Percentiles rank a stretch among this genome's conserved stretches.
These are phyloP conservation scores for Xerocomus amazonicus DNA, from an alignment of 1,284 basidiomycete species.

Conservation along the genomic window DNA sequence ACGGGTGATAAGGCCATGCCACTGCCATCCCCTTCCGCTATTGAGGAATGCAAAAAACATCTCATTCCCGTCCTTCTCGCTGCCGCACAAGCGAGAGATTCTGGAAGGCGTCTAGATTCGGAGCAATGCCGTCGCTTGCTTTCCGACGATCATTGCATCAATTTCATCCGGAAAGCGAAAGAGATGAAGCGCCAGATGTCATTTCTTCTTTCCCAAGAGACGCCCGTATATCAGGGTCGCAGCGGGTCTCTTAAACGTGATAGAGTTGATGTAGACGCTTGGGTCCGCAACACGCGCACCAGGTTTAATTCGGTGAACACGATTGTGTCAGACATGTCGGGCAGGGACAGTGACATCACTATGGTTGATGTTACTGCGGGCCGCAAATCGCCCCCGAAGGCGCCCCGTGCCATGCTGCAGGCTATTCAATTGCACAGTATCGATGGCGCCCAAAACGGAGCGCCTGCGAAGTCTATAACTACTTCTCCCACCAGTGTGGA, in stretches of 20 bases:
- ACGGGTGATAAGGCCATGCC: constrained; percentile 5
- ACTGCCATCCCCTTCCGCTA: constrained; percentile 7
- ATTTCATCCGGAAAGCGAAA: constrained; percentile 21
- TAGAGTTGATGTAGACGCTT: constrained; percentile 12
- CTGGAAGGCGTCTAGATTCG: constrained; percentile 9
- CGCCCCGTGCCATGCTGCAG: constrained; percentile 25
- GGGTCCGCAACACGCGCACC: constrained; percentile 15
- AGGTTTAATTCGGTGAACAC: constrained; percentile 15
- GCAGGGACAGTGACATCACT: constrained; percentile 28
- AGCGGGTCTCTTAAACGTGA: constrained; percentile 10
- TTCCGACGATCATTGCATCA: constrained; percentile 27
- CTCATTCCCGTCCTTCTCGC: constrained; percentile 26
- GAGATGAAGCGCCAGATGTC: constrained; percentile 25
- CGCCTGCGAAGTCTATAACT: background rate
- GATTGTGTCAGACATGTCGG: constrained; percentile 12
- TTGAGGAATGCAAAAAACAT: constrained; percentile 29
- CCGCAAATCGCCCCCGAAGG: constrained; percentile 16
- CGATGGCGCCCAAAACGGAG: background rate
- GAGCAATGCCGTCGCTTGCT: constrained; percentile 24
- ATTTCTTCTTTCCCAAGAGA: constrained; percentile 8
- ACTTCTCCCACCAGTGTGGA: constrained; percentile 7
- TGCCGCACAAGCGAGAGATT: constrained; percentile 15
- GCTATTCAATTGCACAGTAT: background rate
- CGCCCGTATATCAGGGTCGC: constrained; percentile 2
- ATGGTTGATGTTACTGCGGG: constrained; percentile 16